Evolutionary conservation across 345 rosid genomes (phyloP), one percentile per base, ranked within the genome.

Genomic region (Salix purpurea): DNA sequence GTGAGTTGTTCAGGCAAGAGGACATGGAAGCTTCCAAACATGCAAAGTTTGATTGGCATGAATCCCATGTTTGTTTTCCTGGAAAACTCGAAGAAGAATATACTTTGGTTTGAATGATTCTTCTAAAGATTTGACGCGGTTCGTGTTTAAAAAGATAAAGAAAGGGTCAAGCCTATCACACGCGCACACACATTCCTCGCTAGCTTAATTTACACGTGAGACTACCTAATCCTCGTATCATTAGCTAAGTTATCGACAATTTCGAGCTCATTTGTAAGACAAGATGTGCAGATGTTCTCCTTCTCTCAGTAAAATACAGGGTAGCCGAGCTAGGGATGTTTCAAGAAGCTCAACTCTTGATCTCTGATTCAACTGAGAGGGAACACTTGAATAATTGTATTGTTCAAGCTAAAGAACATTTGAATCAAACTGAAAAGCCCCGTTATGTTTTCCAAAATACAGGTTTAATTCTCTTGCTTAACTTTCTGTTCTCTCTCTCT

Each of bases 381-480:
- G 6, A 5, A 34, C 37, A 0, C 37, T 34, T 34, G 37, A 34
- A 34, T 34, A 34, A 34, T 34, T 34, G 37, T 34, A 5, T 5
- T 5, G 37, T 34, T 34, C 37, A 34, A 5, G 37, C 36, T 0
- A 34, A 34, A 34, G 7, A 34, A 34, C 37, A 34, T 34, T 34
- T 34, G 37, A 34, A 34, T 34, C 37, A 34, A 34, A 34, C 1
- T 34, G 6, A 34, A 34, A 34, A 34, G 37, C 37, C 37, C 37
- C 37, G 0, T 34, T 1, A 34, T 5, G 1, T 34, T 34, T 34
- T 34, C 37, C 37, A 5, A 0, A 79, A 76, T 74, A 73, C 84
- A 88, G 96, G 95, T 90, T 84, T 67, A 48, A 32, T 40, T 65
- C 32, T 24, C 75, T 72, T 4, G 6, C 11, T 52, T 15, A 15